Evolutionary conservation across 2,329 filamentous ascomycete genomes (phyloP).

Genomic region (Lizonia empirigonia): DNA sequence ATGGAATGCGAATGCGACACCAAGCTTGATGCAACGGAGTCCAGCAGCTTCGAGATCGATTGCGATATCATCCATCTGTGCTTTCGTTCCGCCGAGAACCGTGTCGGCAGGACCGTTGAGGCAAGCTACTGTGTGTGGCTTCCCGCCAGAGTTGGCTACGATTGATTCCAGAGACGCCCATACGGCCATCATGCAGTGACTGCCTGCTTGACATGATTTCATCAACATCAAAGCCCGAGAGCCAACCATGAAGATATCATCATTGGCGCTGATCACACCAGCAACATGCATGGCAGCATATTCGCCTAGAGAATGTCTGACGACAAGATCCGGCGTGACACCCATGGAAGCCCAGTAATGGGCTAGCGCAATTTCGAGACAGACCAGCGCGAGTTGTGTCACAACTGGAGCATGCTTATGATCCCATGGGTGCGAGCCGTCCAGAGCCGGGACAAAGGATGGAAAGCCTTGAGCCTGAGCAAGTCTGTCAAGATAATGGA

Average conservation of each 20-base stretch:
- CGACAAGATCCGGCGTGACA: slow-evolving; percentile 14
- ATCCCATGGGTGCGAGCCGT: background rate
- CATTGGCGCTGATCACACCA: slow-evolving; percentile 41
- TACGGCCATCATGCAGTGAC: no score
- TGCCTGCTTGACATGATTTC: background rate
- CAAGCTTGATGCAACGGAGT: background rate
- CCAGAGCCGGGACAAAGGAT: background rate
- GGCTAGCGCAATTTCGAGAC: background rate
- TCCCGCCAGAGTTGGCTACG: no score
- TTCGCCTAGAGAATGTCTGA: slow-evolving; percentile 46
- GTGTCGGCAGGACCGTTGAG: no score
- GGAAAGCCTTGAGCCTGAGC: background rate
- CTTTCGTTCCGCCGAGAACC: background rate
- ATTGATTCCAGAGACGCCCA: no score
- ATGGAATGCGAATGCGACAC: background rate
- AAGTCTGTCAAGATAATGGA: background rate
- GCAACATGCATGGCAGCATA: slow-evolving; percentile 47
- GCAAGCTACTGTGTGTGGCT: no score
- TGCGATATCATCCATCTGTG: background rate
- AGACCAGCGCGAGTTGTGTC: background rate
- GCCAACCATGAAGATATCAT: slow-evolving; percentile 45
- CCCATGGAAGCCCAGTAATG: slow-evolving; percentile 8
- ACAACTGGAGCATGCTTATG: background rate
- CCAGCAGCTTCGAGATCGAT: background rate
- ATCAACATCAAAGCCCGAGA: background rate